Evolutionary conservation across 2,329 filamentous ascomycete genomes (phyloP), one percentile per base, ranked within the genome.

Genomic region (Monosporascus ibericus): DNA sequence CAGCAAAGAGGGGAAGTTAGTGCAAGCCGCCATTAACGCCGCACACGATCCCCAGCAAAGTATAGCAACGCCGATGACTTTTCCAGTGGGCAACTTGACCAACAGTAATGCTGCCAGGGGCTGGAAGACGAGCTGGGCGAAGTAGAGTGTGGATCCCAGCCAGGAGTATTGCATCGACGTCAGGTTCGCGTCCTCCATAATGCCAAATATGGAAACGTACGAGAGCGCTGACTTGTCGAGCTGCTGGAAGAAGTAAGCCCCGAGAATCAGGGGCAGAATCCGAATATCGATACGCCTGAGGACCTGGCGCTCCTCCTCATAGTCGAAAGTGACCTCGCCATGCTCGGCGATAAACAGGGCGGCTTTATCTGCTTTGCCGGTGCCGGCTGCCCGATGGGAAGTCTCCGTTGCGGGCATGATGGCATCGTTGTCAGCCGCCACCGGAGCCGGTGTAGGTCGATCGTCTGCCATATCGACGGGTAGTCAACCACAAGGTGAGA

Each of bases 71-170:
- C 71, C 74, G 20, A 79, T 72, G 39, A 83, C 75, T 58, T 81
- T 81, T 17, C 79, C 79, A 0, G 75, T 77, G 0, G 79, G 80
- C 0, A 80, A 58, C 57, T 78, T 77, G 27, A 81, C 77, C 0
- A 81, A 70, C 5, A 79, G 59, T 51, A 73, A 73, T 0, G 80
- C 79, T 5, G 80, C 72, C 0, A 80, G 66, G 1, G 79, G 78
- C 59, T 84, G 80, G 70, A 81, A 77, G 14, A 81, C 68, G 8
- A 84, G 72, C 61, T 83, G 79, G 1, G 80, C 80, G n/a, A 83
- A 68, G 59, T 80, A 85, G 15, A 85, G 69, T 49, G 85, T 77
- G 2, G 79, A 83, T 0, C 80, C 79, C 0, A 85, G 75, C 81
- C 81, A 85, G 2, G 81, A 84, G 63, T 76, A 72, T 51, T 80